These are phyloP conservation scores for Stipa capillata DNA, from an alignment of 176 grass and related monocot genomes.

Conservation along the genomic window DNA sequence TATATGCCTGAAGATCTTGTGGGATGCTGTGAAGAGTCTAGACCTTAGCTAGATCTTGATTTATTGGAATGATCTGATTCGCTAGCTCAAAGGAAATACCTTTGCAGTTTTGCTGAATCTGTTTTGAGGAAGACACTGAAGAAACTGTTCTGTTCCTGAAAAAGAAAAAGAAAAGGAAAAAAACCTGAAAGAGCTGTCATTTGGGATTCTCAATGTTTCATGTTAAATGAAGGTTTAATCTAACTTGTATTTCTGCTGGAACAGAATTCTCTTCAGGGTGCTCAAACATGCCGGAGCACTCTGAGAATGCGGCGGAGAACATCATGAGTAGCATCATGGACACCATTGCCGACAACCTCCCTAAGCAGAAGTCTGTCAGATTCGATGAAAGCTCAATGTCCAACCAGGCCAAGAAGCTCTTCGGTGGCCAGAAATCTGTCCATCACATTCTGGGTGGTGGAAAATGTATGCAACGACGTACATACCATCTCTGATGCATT, in stretches of 20 bases:
- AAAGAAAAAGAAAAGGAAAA: not conserved
- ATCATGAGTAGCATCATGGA: constrained; percentile 56
- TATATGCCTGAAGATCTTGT: not conserved
- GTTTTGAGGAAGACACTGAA: not conserved
- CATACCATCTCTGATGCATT: not conserved
- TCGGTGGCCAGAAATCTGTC: constrained; percentile 36
- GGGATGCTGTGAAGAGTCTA: no score
- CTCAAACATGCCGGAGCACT: constrained; percentile 36
- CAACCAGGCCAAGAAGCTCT: constrained; percentile 40
- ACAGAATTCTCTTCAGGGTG: not conserved
- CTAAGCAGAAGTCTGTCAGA: constrained; percentile 38
- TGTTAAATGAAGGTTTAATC: not conserved
- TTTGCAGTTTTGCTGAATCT: no score
- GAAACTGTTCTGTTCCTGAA: not conserved
- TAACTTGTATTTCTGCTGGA: not conserved
- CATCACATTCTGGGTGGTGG: constrained; percentile 72
- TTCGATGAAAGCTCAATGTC: constrained; percentile 36
- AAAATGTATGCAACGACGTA: constrained; percentile 29
- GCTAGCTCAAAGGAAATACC: no score
- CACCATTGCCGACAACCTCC: constrained; percentile 43
- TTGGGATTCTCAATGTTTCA: no score
- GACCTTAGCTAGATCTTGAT: not conserved
- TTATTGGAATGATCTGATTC: not conserved
- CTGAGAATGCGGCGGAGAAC: constrained; percentile 32
- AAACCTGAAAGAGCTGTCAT: no score